Evolutionary conservation across 768 basidiomycete species (phyloP).

Genomic region (Lactarius hatsudake): DNA sequence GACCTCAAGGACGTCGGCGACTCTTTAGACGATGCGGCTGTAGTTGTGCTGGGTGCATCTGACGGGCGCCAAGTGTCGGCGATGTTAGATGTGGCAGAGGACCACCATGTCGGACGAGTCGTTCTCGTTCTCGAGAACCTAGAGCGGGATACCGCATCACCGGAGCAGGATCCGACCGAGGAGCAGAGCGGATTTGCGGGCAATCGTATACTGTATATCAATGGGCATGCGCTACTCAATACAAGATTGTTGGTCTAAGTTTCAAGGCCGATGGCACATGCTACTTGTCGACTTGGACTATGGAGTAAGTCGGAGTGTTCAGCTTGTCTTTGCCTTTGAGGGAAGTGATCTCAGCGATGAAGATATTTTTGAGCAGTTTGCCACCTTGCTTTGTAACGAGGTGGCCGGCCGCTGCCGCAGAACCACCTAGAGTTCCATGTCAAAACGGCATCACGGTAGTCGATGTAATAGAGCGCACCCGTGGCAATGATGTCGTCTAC

Average conservation of each 20-base stretch:
- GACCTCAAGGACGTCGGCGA: slow-evolving; percentile 59
- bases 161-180: slow-evolving; percentile 29
- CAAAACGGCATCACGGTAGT: slow-evolving; percentile 4
- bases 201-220: slow-evolving; percentile 65
- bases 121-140: slow-evolving; percentile 47
- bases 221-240: slow-evolving; percentile 73
- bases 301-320: slow-evolving; percentile 84
- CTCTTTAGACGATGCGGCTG: slow-evolving; percentile 49
- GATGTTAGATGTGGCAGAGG: slow-evolving; percentile 54
- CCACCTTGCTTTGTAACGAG: slow-evolving; percentile 82
- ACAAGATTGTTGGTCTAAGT: slow-evolving; percentile 62
- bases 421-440: slow-evolving; percentile 62
- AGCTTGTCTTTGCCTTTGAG: slow-evolving; percentile 75
- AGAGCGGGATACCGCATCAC: slow-evolving; percentile 13
- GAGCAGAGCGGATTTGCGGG: slow-evolving; percentile 30
- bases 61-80: slow-evolving; percentile 52
- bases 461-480: slow-evolving; percentile 49
- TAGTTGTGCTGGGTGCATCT: slow-evolving; percentile 56
- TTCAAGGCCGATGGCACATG: not conserved
- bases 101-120: slow-evolving; percentile 46
- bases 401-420: slow-evolving; percentile 88
- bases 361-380: slow-evolving; percentile 87
- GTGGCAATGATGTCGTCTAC: slow-evolving; percentile 97
- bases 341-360: slow-evolving; percentile 82
- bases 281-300: slow-evolving; percentile 72